Evolutionary conservation across 306 rosid species (phyloP).

Genomic region (Cucurbita pepo): DNA sequence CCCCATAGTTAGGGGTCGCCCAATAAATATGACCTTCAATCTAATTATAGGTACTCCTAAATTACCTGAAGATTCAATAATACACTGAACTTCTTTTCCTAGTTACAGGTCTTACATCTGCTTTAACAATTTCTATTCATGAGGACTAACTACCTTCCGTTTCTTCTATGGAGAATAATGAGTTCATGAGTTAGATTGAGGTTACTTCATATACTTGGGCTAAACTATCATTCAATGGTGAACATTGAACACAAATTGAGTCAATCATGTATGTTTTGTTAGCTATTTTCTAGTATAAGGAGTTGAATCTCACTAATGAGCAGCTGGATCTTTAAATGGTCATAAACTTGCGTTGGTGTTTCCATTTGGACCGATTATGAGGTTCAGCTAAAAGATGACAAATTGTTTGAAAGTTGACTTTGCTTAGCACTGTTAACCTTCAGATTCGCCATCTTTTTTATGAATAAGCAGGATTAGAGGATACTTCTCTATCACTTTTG

Average conservation of each 20-base stretch:
- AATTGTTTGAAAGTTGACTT: neutral
- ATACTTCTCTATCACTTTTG: neutral
- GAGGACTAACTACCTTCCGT: neutral
- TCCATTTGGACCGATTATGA: neutral
- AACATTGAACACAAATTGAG: neutral
- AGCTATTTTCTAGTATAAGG: neutral
- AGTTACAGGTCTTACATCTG: neutral
- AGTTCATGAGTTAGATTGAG: neutral
- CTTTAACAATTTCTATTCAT: neutral
- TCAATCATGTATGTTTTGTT: neutral
- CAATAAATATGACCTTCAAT: slow-evolving; percentile 64
- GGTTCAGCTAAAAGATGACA: neutral
- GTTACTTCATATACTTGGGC: neutral
- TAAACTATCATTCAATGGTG: neutral
- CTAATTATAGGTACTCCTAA: slow-evolving; percentile 47
- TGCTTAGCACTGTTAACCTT: neutral
- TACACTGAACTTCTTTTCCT: neutral
- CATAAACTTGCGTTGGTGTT: neutral
- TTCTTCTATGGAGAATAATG: neutral
- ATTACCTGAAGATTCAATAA: neutral
- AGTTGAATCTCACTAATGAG: neutral
- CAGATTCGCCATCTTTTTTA: neutral
- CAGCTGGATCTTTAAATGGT: neutral
- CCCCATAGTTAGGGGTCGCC: slow-evolving; percentile 61
- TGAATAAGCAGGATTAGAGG: neutral